Percentiles rank a stretch among this genome's conserved stretches.
phyloP scores from a whole-genome alignment of 2,329 filamentous ascomycete species.

The Coniochaeta pulveracea region DNA sequence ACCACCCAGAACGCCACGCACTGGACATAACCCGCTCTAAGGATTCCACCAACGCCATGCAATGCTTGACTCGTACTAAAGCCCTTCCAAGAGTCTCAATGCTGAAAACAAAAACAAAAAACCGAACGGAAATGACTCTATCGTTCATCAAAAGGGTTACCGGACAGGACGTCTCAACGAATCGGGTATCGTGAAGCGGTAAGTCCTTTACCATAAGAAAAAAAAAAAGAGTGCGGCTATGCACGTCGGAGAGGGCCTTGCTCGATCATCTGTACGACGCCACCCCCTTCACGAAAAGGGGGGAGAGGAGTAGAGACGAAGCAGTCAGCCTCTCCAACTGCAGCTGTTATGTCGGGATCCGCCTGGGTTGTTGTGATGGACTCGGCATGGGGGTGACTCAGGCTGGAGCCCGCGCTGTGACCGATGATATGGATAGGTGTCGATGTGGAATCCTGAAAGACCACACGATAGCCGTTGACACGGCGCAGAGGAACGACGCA shows the following conservation, averaged over 20 bases:
- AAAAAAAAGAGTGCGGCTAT: neutral
- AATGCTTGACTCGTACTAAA: constrained; percentile 3
- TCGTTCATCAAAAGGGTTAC: too few species aligned
- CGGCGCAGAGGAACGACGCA: constrained; percentile 19
- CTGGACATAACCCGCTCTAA: too few species aligned
- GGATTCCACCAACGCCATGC: neutral
- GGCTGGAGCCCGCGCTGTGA: too few species aligned
- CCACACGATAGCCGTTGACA: constrained; percentile 19
- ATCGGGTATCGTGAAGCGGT: constrained; percentile 4
- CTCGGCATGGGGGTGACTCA: too few species aligned
- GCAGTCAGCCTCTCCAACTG: constrained; percentile 1
- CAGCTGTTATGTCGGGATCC: too few species aligned
- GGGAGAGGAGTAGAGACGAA: constrained; percentile 5
- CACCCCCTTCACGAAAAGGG: constrained; percentile 4
- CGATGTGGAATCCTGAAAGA: constrained; percentile 12
- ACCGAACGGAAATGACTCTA: neutral
- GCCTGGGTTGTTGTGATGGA: too few species aligned
- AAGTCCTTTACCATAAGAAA: neutral
- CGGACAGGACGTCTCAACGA: neutral
- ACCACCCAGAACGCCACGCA: too few species aligned
- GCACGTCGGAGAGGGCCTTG: neutral
- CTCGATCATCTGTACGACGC: constrained; percentile 2
- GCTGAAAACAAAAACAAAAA: neutral
- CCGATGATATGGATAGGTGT: neutral
- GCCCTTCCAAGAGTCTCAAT: neutral